Percentiles rank a stretch among this genome's conserved stretches.
These are phyloP conservation scores for Fusarium protoensiforme DNA, from an alignment of 2,329 filamentous ascomycete genomes.

Conservation along the genomic window DNA sequence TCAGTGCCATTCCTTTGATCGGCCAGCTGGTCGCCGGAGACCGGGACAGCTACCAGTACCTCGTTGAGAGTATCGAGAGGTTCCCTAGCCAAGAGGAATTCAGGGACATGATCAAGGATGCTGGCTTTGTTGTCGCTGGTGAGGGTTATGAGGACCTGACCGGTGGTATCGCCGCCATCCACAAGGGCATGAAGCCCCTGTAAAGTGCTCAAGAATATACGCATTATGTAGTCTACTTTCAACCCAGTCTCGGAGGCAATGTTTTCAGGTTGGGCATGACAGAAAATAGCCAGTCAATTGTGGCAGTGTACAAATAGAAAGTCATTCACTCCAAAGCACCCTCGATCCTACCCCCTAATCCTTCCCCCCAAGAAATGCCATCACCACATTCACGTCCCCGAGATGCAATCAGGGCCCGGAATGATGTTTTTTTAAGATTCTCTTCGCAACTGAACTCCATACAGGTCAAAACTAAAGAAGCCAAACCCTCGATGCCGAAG, in stretches of 20 bases:
- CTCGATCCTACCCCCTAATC: constrained; percentile 28
- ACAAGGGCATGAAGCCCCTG: constrained; percentile 91
- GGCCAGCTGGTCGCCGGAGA: constrained; percentile 95
- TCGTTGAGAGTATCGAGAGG: constrained; percentile 96
- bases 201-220: constrained; percentile 29
- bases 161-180: constrained; percentile 92
- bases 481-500: constrained; percentile 44
- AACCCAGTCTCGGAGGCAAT: constrained; percentile 10
- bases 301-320: constrained; percentile 40
- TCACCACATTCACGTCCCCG: constrained; percentile 29
- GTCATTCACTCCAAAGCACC: constrained; percentile 38
- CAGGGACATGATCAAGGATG: constrained; percentile 81
- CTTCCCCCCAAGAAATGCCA: constrained; percentile 25
- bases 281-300: constrained; percentile 18
- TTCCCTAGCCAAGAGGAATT: constrained; percentile 92
- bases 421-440: constrained; percentile 44
- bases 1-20: constrained; percentile 92
- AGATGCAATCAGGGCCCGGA: constrained; percentile 38
- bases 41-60: constrained; percentile 95
- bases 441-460: constrained; percentile 47
- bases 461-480: constrained; percentile 47
- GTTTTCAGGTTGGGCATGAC: constrained; percentile 19
- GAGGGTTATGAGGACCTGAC: constrained; percentile 91
- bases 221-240: constrained; percentile 39
- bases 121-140: constrained; percentile 87